A percentile compares a stretch with the other conserved stretches of the same genome.
These are phyloP conservation scores for Diddensiella transvaalensis DNA, from an alignment of 805 yeast genomes.

Conservation along the genomic window DNA sequence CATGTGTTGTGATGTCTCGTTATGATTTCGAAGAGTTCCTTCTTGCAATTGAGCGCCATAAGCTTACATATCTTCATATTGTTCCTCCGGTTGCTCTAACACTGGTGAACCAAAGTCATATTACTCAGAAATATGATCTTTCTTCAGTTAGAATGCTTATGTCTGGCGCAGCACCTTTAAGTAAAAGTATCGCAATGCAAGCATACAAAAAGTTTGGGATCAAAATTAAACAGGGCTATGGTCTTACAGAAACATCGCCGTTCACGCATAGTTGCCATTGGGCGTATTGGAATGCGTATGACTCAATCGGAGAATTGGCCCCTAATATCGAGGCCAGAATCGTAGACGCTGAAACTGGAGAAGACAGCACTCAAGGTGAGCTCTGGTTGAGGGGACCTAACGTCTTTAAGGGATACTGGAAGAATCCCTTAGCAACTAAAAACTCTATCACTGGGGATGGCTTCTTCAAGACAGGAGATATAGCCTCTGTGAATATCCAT, in stretches of 20 bases:
- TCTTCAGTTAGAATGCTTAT: too few species aligned
- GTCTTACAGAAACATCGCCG: constrained; percentile 54
- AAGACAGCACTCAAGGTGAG: constrained; percentile 53
- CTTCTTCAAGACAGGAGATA: constrained; percentile 61
- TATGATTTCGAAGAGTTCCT: constrained; percentile 35
- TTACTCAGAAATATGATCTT: constrained; percentile 42
- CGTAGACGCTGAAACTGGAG: constrained; percentile 34
- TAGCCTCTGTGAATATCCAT: constrained; percentile 37
- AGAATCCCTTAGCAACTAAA: constrained; percentile 47
- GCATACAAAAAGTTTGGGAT: constrained; percentile 22
- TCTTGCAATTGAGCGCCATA: constrained; percentile 26
- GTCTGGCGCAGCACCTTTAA: constrained; percentile 50
- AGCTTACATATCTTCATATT: constrained; percentile 39
- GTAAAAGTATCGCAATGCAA: constrained; percentile 10
- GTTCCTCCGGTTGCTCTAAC: constrained; percentile 43
- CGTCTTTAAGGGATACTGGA: constrained; percentile 48
- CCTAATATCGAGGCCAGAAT: constrained; percentile 51
- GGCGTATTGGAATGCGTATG: constrained; percentile 42
- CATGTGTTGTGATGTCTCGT: constrained; percentile 28
- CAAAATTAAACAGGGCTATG: constrained; percentile 23
- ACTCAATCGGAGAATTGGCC: constrained; percentile 42
- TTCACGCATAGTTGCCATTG: constrained; percentile 41
- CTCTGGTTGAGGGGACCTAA: constrained; percentile 55
- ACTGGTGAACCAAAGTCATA: constrained; percentile 44
- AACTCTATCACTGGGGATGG: constrained; percentile 45